Conservation (phyloP, 768 basidiomycete genomes). For the Termitomyces sp. region DNA sequence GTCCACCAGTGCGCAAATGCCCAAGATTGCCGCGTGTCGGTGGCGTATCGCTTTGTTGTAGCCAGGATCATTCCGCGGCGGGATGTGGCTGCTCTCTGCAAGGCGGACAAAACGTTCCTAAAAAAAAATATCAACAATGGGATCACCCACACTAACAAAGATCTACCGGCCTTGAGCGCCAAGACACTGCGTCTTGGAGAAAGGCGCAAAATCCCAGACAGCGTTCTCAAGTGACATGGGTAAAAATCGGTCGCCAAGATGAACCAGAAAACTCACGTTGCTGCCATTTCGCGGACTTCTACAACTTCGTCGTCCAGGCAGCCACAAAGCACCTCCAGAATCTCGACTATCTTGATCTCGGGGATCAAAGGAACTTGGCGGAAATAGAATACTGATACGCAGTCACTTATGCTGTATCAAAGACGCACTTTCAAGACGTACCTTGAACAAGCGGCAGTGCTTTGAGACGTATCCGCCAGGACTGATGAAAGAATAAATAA, state of each 20-base stretch:
- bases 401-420: background rate
- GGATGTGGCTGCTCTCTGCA: conserved; percentile 62
- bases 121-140: background rate
- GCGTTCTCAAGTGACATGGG: conserved; percentile 38
- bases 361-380: conserved; percentile 78
- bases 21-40: conserved; percentile 87
- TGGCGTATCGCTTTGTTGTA: conserved; percentile 72
- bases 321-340: conserved; percentile 78
- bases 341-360: conserved; percentile 70
- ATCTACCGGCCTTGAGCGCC: conserved; percentile 52
- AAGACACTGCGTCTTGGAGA: conserved; percentile 75
- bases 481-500: conserved; percentile 33
- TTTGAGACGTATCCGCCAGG: conserved; percentile 85
- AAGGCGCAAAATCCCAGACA: conserved; percentile 78
- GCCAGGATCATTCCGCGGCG: conserved; percentile 51
- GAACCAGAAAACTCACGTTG: conserved; percentile 48
- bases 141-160: conserved; percentile 7
- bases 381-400: conserved; percentile 70
- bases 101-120: conserved; percentile 79
- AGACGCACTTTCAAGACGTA: conserved; percentile 15
- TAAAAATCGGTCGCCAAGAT: background rate
- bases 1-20: conserved; percentile 89
- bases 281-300: conserved; percentile 88
- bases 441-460: conserved; percentile 82
- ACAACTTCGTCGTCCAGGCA: conserved; percentile 84